Base-by-base conservation (phyloP, 1,284 basidiomycete species). In the Rhizopogon hawkerae region DNA sequence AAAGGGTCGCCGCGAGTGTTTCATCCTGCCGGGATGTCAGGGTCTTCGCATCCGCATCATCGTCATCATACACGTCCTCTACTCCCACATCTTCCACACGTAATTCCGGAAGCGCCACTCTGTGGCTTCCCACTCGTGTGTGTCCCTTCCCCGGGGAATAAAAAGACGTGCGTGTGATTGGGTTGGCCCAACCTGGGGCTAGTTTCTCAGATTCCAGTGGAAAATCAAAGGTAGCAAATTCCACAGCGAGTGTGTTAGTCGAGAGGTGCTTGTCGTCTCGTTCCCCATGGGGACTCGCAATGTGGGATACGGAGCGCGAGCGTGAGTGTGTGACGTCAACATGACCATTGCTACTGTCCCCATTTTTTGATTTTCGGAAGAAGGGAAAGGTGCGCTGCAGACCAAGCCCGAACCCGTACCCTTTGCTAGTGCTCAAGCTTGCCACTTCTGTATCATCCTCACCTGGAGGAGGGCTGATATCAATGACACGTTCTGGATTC, bases 341-440 rank as follows among this genome's bases (percentile, higher is more conserved):
- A 18, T 46, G 24, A 35, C 46, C 57, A 29, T 54, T 64, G 41
- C 58, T 57, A 42, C 29, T 35, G 37, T 54, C 55, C 47, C 48
- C 56, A 5, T 44, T 1, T 47, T 62, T 67, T 36, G 26, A 48
- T 50, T 60, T 69, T 46, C 56, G 54, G 36, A 53, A 52, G 39
- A 66, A 64, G n/a, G 54, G 50, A 26, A 66, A 59, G 3, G 53
- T 58, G 6, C 56, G 64, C 18, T 63, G 56, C 11, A 64, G 35
- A 44, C 65, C 62, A 3, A 64, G 65, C n/a, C 62, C 62, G 33
- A 64, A 60, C 16, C 62, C 62, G 29, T 64, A 64, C 24, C 62
- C 62, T 38, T 64, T 64, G 49, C 46, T 65, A 7, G 62, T 60
- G 42, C 62, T 64, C 9, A 64, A 54, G 44, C 54, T 64, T 8